Conservation (phyloP, 1,284 basidiomycete species). For the Ustilago crameri region DNA sequence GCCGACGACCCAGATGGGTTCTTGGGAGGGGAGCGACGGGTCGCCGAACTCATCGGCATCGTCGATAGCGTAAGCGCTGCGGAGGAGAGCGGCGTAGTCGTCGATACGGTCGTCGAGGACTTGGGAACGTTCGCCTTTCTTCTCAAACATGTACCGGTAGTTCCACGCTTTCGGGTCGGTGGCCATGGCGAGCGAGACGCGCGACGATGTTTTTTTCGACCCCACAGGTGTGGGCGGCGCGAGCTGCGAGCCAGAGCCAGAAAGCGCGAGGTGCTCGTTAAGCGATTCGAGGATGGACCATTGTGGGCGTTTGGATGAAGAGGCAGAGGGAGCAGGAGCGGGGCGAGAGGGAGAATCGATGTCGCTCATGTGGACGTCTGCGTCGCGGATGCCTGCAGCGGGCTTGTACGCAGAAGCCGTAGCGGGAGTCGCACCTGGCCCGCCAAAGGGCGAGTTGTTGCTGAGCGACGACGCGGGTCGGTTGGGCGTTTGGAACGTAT, state of each 20-base stretch:
- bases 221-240: slow-evolving; percentile 2
- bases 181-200: slow-evolving; percentile 62
- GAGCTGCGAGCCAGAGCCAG: slow-evolving; percentile 34
- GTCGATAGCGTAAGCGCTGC: slow-evolving; percentile 47
- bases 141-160: slow-evolving; percentile 67
- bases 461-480: not conserved
- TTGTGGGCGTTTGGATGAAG: not conserved
- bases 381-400: not conserved
- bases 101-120: slow-evolving; percentile 62
- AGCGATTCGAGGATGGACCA: slow-evolving; percentile 53
- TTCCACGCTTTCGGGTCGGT: slow-evolving; percentile 62
- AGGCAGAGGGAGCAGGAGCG: not conserved
- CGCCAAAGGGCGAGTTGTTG: slow-evolving; percentile 26
- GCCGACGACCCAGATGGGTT: slow-evolving; percentile 62
- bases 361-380: slow-evolving; percentile 30
- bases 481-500: slow-evolving; percentile 28
- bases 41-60: slow-evolving; percentile 55
- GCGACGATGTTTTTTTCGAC: slow-evolving; percentile 22
- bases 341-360: slow-evolving; percentile 38
- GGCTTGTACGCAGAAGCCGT: slow-evolving; percentile 41
- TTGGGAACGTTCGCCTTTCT: slow-evolving; percentile 59
- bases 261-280: slow-evolving; percentile 45
- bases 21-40: slow-evolving; percentile 55
- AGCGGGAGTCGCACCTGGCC: slow-evolving; percentile 23
- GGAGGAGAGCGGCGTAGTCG: slow-evolving; percentile 48